Base-by-base conservation (phyloP, 2,329 filamentous ascomycete species). In the Zymoseptoria tritici region DNA sequence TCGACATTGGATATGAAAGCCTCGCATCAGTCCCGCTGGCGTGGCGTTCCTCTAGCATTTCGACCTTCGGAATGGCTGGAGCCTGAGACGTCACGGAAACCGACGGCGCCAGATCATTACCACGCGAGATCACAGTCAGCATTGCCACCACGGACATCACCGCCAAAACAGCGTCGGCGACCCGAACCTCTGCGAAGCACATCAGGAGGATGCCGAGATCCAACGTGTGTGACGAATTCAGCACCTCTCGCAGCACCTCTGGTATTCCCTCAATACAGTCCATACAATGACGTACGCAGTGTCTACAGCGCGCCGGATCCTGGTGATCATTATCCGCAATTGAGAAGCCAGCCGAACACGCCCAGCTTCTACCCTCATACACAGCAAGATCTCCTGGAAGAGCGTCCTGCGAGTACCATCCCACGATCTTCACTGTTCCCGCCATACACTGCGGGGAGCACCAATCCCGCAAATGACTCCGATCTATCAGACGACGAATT, bases 401-500 rank as follows among this genome's bases (percentile, higher is more conserved):
- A 63, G 51, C 54, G 55, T 13, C 58, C 58, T 19, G 51, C 61
- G 19, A 57, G 36, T 16, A 56, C 59, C 42, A 56, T 61, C 7
- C 63, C 63, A 36, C 58, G 64, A 21, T 56, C 63, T 29, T 64
- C 66, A 4, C 64, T 64, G 31, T 65, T 62, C 51, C 63, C 68
- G 42, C 19, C 49, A 53, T 22, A 51, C 60, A 51, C 57, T 64
- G 21, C 59, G 57, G 31, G 62, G 16, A 65, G 57, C 50, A 50
- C 53, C 2, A 60, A 49, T 2, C 61, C 59, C 46, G 56, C 58
- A 0, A 56, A 54, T 20, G 70, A 70, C 29, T 64, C 63, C 3
- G 65, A 67, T 4, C 71, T 72, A 59, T 63, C 62, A 5, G 65
- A 70, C 54, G 63, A 68, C 52, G 71, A 73, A 29, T 69, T 71